Evolutionary conservation across 805 yeast genomes (phyloP).

Genomic region (Cyberlindnera amylophila): DNA sequence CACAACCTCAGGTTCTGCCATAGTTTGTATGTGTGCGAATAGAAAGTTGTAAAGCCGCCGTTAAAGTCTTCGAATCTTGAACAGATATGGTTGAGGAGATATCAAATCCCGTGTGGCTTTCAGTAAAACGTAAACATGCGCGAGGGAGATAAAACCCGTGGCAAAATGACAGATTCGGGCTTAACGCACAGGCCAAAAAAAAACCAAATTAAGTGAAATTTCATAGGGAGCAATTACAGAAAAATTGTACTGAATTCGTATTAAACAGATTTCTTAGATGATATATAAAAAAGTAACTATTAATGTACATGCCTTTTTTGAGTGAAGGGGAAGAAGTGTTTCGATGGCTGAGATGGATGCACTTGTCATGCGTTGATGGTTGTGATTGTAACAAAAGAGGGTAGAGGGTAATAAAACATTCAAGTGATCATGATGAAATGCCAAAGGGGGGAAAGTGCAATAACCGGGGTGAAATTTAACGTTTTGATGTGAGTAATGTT

Average conservation of each 20-base stretch:
- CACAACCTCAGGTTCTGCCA: background rate
- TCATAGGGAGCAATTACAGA: too few species aligned
- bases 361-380: background rate
- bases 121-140: too few species aligned
- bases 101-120: too few species aligned
- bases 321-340: too few species aligned
- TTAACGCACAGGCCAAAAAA: too few species aligned
- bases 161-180: background rate
- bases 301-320: slow-evolving; percentile 3
- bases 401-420: slow-evolving; percentile 9
- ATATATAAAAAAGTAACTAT: background rate
- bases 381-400: background rate
- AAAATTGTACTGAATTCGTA: too few species aligned
- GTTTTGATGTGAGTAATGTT: background rate
- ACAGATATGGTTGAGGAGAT: too few species aligned
- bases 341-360: background rate
- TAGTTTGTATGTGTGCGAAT: too few species aligned
- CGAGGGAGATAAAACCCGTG: background rate
- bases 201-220: too few species aligned
- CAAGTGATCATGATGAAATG: slow-evolving; percentile 8
- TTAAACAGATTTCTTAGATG: slow-evolving; percentile 1
- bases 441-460: slow-evolving; percentile 1
- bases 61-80: too few species aligned
- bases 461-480: background rate
- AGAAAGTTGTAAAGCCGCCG: too few species aligned